phyloP scores from a whole-genome alignment of 345 rosid genomes.

The Luvunga scandens region DNA sequence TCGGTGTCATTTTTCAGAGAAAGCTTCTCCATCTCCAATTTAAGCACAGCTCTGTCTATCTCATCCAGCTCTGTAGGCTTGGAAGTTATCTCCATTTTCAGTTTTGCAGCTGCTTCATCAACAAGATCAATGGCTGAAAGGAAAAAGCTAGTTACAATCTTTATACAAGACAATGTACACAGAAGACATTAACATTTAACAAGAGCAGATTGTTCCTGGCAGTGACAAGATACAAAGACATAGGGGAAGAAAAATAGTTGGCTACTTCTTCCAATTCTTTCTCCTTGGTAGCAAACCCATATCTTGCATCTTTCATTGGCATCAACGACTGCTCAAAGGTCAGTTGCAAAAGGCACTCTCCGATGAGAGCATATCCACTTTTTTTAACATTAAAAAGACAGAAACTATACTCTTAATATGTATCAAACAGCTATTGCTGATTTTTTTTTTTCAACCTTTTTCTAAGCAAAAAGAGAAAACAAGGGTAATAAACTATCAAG shows the following conservation, averaged over 20 bases:
- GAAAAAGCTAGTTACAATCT: slow-evolving; percentile 10
- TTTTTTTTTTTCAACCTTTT: too few species aligned
- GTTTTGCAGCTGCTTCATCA: slow-evolving; percentile 97
- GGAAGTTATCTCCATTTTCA: slow-evolving; percentile 97
- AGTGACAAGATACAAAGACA: neutral
- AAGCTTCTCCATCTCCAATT: slow-evolving; percentile 94
- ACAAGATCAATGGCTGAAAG: slow-evolving; percentile 91
- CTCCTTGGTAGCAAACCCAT: neutral
- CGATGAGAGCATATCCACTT: neutral
- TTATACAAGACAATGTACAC: neutral
- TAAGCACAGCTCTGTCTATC: slow-evolving; percentile 76
- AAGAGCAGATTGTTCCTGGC: neutral
- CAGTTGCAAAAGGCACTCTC: neutral
- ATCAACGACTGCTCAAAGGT: neutral
- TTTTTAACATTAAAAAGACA: too few species aligned
- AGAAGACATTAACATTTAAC: slow-evolving; percentile 2
- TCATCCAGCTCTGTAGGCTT: slow-evolving; percentile 93
- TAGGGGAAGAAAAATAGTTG: neutral
- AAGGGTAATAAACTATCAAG: neutral
- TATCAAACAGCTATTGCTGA: neutral
- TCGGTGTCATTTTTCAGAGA: slow-evolving; percentile 80
- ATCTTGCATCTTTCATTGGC: neutral
- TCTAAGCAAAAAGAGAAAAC: neutral
- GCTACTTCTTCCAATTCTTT: neutral
- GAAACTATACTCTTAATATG: neutral